These are phyloP conservation scores for Nephelium lappaceum DNA, from an alignment of 345 rosid species.

Conservation along the genomic window DNA sequence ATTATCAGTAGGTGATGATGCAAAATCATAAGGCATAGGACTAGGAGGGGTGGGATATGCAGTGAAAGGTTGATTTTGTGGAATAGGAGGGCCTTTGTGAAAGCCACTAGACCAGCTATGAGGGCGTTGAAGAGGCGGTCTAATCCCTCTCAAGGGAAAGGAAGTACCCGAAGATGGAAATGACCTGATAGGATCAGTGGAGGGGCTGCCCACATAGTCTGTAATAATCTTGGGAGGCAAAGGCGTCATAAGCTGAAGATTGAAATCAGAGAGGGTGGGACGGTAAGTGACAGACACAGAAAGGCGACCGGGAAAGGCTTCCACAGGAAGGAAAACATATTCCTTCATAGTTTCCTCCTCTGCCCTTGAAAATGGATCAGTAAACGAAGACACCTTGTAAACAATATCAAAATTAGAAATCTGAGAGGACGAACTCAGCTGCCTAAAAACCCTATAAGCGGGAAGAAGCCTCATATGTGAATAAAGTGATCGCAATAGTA, in stretches of 20 bases:
- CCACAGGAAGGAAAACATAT: slow-evolving; percentile 67
- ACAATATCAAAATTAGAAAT: slow-evolving; percentile 62
- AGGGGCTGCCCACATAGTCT: slow-evolving; percentile 89
- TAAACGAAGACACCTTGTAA: slow-evolving; percentile 83
- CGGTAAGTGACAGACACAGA: slow-evolving; percentile 67
- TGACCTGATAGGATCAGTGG: slow-evolving; percentile 74
- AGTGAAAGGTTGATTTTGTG: slow-evolving; percentile 47
- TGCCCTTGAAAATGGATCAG: slow-evolving; percentile 63
- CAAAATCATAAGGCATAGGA: slow-evolving; percentile 40
- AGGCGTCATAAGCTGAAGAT: slow-evolving; percentile 60
- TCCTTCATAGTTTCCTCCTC: slow-evolving; percentile 62
- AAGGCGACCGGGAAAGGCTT: slow-evolving; percentile 77
- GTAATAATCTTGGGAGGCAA: slow-evolving; percentile 75
- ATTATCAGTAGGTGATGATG: slow-evolving; percentile 51
- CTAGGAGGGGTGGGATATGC: slow-evolving; percentile 40
- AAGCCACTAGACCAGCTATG: slow-evolving; percentile 97
- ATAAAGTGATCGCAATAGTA: slow-evolving; percentile 71
- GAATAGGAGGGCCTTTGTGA: slow-evolving; percentile 51
- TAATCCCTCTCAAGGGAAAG: slow-evolving; percentile 56
- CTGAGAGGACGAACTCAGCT: slow-evolving; percentile 61
- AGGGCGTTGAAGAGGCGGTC: slow-evolving; percentile 62
- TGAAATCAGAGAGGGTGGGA: slow-evolving; percentile 64
- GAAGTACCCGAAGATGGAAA: slow-evolving; percentile 75
- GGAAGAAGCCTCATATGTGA: slow-evolving; percentile 82
- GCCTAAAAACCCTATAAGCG: slow-evolving; percentile 68